Percentiles rank a stretch among this genome's conserved stretches.
phyloP scores from a whole-genome alignment of 2,329 filamentous ascomycete genomes.

The Cucurbitaria berberidis region DNA sequence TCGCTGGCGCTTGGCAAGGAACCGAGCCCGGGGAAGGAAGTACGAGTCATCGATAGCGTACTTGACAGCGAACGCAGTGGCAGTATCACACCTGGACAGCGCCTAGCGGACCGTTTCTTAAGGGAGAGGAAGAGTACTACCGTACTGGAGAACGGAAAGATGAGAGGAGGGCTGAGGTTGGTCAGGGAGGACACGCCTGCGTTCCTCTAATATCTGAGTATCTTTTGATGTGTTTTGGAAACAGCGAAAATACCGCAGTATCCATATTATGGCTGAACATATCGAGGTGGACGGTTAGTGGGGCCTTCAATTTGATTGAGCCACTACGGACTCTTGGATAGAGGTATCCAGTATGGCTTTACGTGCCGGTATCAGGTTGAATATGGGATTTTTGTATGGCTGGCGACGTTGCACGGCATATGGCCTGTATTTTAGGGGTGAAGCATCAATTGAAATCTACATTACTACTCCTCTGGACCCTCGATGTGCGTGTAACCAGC shows the following conservation, averaged over 20 bases:
- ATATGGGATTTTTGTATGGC: background rate
- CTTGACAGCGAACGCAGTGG: constrained; percentile 14
- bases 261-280: background rate
- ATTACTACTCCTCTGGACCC: background rate
- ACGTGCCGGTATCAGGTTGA: background rate
- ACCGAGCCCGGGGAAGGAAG: constrained; percentile 14
- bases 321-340: background rate
- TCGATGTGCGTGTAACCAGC: background rate
- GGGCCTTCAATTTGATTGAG: background rate
- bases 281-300: background rate
- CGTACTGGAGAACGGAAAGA: constrained; percentile 4
- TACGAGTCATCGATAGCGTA: constrained; percentile 17
- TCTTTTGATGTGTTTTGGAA: background rate
- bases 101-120: constrained; percentile 41
- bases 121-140: constrained; percentile 22
- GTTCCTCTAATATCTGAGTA: constrained; percentile 19
- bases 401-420: background rate
- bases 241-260: background rate
- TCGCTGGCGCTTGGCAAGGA: constrained; percentile 25
- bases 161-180: constrained; percentile 11
- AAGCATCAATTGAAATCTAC: background rate
- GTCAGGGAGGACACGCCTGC: constrained; percentile 32
- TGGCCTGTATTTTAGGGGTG: background rate
- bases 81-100: constrained; percentile 37
- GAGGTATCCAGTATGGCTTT: background rate